Percentiles rank a stretch among this genome's conserved stretches.
Conservation (phyloP, 305 asterid species). For the Euphrasia arctica region DNA sequence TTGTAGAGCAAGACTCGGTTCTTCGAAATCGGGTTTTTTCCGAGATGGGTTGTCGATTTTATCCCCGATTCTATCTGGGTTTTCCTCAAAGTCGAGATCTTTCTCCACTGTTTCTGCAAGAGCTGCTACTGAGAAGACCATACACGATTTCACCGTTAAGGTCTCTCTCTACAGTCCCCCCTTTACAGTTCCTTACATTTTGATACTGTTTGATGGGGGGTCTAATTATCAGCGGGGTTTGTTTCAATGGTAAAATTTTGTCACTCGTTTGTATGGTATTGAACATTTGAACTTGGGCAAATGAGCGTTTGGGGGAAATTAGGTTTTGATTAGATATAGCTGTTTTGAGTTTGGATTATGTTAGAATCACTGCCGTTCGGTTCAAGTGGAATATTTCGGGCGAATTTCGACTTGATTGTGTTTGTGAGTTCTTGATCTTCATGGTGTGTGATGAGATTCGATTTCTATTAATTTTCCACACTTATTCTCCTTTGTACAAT, state of each 20-base stretch:
- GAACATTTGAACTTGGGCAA: background rate
- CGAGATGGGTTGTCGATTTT: conserved; percentile 50
- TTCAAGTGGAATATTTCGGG: background rate
- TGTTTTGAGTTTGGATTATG: background rate
- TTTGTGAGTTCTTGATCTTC: conserved; percentile 7
- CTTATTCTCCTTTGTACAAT: background rate
- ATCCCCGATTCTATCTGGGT: conserved; percentile 37
- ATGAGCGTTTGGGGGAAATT: background rate
- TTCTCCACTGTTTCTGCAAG: conserved; percentile 51
- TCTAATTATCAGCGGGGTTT: background rate
- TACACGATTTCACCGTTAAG: conserved; percentile 83
- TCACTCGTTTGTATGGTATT: too few species aligned
- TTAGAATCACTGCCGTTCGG: background rate
- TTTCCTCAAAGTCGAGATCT: conserved; percentile 45
- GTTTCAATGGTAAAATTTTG: background rate
- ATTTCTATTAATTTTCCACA: conserved; percentile 1
- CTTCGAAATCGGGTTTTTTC: conserved; percentile 48
- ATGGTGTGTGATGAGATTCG: background rate
- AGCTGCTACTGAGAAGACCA: conserved; percentile 72
- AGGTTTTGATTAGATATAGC: background rate
- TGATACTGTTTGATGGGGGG: background rate
- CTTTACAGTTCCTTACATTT: background rate
- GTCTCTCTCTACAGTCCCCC: conserved; percentile 28
- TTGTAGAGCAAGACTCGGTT: conserved; percentile 31
- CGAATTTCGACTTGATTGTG: background rate